phyloP scores from a whole-genome alignment of 2,329 filamentous ascomycete genomes.

The Chrysoporthe cubensis region DNA sequence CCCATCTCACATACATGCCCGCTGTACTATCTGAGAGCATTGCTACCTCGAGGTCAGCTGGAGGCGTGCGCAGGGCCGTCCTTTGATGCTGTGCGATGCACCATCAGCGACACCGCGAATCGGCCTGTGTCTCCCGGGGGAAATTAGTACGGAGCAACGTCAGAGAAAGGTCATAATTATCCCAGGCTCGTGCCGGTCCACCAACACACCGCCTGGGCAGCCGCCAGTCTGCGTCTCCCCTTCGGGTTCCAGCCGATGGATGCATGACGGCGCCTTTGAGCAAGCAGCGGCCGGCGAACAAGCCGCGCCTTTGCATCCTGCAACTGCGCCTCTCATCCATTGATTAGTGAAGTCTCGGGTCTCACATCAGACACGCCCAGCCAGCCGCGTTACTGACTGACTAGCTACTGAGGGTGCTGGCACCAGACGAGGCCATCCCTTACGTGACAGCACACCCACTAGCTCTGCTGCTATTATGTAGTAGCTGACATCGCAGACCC shows the following conservation, averaged over 20 bases:
- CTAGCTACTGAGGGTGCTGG: not conserved
- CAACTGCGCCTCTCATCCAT: too few relatives aligned
- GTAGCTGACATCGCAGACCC: too few relatives aligned
- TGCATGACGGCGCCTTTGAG: too few relatives aligned
- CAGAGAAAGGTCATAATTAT: not conserved
- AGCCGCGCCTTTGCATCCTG: too few relatives aligned
- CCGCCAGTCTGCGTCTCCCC: too few relatives aligned
- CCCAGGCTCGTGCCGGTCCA: slow-evolving; percentile 1
- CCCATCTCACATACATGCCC: not conserved
- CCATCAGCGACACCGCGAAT: not conserved
- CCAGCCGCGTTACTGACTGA: not conserved
- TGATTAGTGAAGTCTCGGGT: not conserved
- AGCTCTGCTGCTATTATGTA: not conserved
- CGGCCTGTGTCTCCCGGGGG: not conserved
- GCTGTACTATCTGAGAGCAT: not conserved
- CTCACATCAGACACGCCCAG: slow-evolving; percentile 2
- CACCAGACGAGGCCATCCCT: not conserved
- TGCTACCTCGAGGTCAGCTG: slow-evolving; percentile 3
- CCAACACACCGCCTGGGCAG: too few relatives aligned
- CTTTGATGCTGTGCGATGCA: not conserved
- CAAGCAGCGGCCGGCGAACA: too few relatives aligned
- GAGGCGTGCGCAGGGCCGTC: not conserved
- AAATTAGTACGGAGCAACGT: not conserved
- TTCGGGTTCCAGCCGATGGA: too few relatives aligned
- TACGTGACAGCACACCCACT: too few relatives aligned